Evolutionary conservation across 179 eudicot species (phyloP).

Genomic region (Beta lomatogona): DNA sequence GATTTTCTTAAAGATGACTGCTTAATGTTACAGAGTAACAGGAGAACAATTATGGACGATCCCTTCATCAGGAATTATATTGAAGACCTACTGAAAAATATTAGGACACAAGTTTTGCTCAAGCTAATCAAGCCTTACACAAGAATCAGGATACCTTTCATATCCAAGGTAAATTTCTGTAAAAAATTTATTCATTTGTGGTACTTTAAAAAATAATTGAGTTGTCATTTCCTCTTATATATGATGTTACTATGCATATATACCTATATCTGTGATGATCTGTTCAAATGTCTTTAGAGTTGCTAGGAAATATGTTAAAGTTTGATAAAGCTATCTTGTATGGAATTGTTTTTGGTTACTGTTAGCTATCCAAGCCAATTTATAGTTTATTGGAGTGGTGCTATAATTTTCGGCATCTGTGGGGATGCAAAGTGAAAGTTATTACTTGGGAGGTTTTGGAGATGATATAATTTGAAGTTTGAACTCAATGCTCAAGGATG

Average conservation of each 20-base stretch:
- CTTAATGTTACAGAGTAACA: conserved; percentile 67
- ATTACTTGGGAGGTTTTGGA: neutral
- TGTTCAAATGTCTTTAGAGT: neutral
- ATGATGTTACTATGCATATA: neutral
- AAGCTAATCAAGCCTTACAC: conserved; percentile 98
- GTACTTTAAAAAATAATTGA: neutral
- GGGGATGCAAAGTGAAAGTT: neutral
- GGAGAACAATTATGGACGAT: conserved; percentile 96
- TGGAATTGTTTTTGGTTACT: neutral
- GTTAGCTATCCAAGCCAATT: neutral
- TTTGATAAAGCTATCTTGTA: neutral
- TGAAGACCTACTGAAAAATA: conserved; percentile 92
- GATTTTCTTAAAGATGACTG: conserved; percentile 17
- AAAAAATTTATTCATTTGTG: neutral
- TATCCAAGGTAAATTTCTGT: conserved; percentile 63
- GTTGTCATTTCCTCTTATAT: neutral
- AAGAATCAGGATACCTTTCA: conserved; percentile 92
- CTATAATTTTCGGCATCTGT: neutral
- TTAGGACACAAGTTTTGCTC: conserved; percentile 96
- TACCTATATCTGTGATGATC: neutral
- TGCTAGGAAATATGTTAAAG: neutral
- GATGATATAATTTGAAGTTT: neutral
- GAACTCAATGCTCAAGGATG: neutral
- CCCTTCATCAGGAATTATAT: conserved; percentile 91
- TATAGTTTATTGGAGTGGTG: neutral